phyloP scores from a whole-genome alignment of 805 yeast genomes.

The Candida fluviatilis region DNA sequence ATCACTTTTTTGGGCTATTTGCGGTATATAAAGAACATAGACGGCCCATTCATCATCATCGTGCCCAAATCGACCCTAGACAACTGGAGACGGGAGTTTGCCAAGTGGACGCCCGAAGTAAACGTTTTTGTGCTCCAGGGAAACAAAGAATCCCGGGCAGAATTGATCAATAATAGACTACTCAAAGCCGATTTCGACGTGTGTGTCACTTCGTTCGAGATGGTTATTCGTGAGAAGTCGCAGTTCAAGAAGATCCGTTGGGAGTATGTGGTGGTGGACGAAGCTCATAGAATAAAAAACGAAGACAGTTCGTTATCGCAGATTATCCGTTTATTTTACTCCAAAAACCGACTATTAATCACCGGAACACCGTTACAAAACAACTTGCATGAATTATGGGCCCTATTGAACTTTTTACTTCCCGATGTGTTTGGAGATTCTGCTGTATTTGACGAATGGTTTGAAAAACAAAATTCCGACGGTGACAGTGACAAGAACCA shows the following conservation, averaged over 20 bases:
- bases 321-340: constrained; percentile 83
- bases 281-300: constrained; percentile 94
- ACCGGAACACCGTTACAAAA: constrained; percentile 97
- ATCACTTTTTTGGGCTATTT: constrained; percentile 87
- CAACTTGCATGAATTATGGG: constrained; percentile 95
- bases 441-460: constrained; percentile 89
- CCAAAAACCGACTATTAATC: constrained; percentile 77
- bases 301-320: constrained; percentile 91
- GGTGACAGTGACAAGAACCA: constrained; percentile 40
- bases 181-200: constrained; percentile 83
- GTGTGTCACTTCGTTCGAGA: constrained; percentile 85
- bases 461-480: constrained; percentile 49
- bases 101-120: constrained; percentile 95
- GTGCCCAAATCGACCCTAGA: constrained; percentile 96
- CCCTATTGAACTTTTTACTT: constrained; percentile 77
- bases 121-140: constrained; percentile 85
- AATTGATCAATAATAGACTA: constrained; percentile 54
- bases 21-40: constrained; percentile 69
- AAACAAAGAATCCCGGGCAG: constrained; percentile 71
- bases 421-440: constrained; percentile 96
- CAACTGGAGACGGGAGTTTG: constrained; percentile 94
- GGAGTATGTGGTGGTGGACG: constrained; percentile 93
- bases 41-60: constrained; percentile 87
- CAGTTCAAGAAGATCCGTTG: constrained; percentile 78
- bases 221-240: constrained; percentile 85